phyloP scores from a whole-genome alignment of 2,329 filamentous ascomycete species.

The Paecilomyces sp. region DNA sequence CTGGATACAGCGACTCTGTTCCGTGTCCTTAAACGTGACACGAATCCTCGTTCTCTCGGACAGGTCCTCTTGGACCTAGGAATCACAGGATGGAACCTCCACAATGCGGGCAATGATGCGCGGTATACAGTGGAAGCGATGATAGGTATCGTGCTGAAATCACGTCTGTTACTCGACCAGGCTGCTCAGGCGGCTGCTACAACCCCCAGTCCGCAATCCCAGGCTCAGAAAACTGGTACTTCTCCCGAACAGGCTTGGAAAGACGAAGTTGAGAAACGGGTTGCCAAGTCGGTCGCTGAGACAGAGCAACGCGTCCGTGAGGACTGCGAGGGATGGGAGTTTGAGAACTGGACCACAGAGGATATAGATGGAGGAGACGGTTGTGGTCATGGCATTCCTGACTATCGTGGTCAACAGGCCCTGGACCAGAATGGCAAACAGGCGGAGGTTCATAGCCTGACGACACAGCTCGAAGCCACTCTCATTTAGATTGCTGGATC shows the following conservation, averaged over 20 bases:
- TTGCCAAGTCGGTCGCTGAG: constrained; percentile 7
- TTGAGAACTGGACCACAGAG: constrained; percentile 5
- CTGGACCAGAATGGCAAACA: background rate
- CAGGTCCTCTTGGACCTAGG: constrained; percentile 58
- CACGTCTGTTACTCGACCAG: constrained; percentile 15
- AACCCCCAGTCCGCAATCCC: constrained; percentile 1
- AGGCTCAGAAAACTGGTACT: background rate
- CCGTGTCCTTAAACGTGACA: constrained; percentile 52
- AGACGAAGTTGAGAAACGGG: constrained; percentile 13
- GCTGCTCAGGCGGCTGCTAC: background rate
- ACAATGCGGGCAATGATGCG: constrained; percentile 85
- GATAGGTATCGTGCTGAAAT: constrained; percentile 51
- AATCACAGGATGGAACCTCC: constrained; percentile 59
- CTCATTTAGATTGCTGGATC: background rate
- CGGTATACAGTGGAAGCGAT: constrained; percentile 70
- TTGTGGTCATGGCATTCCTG: constrained; percentile 5
- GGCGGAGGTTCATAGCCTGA: too few species aligned
- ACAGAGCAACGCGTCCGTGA: constrained; percentile 11
- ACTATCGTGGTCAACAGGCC: background rate
- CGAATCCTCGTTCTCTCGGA: constrained; percentile 50
- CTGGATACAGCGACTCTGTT: constrained; percentile 70
- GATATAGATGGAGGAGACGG: constrained; percentile 15
- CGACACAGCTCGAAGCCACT: background rate
- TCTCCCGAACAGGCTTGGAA: constrained; percentile 10
- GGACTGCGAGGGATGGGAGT: constrained; percentile 14